Base-by-base conservation (phyloP, 2,329 filamentous ascomycete species). In the Colletotrichum euphorbiae region DNA sequence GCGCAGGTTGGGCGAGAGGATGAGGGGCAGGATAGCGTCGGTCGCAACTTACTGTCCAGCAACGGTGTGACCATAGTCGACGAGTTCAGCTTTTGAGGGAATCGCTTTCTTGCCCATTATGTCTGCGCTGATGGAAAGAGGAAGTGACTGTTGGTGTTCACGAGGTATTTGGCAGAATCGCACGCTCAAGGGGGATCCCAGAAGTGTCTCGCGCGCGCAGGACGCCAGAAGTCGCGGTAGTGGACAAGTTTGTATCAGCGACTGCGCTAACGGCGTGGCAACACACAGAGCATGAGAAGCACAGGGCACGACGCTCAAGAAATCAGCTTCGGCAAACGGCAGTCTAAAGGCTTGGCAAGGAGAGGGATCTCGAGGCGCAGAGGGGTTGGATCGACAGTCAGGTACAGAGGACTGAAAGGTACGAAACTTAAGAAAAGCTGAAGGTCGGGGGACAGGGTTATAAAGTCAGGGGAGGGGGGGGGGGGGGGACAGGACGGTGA, bases 11-110 rank as follows among this genome's bases (percentile, higher is more conserved):
- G 42, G 15, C 38, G 19, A 46, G 45, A 19, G 43, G 45, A 42
- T 42, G 50, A 57, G 50, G 58, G 65, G 15, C 6, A 11, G 19
- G 2, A 24, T 8, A 9, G 43, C 11, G 9, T 15, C 11, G 28
- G 28, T 54, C 24, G n/a, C 46, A 28, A 87, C 92, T 85, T 85
- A 94, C 92, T 97, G 93, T 80, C 93, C 93, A 70, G 93, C 93
- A 70, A 94, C 93, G 57, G 91, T 92, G 75, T 93, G 85, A 73
- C 89, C 88, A 80, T 91, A 96, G 61, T 89, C 85, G 72, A 89
- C 83, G 51, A 94, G 84, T 67, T 90, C 88, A 63, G 87, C 82
- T 62, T 83, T 82, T 71, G 87, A 86, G 60, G 90, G 87, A 45
- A 89, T 79, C 48, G 56, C 51, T n/a, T 50, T 70, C 42, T 66